phyloP scores from a whole-genome alignment of 177 flowering plant species.

The Vitis hybrid region DNA sequence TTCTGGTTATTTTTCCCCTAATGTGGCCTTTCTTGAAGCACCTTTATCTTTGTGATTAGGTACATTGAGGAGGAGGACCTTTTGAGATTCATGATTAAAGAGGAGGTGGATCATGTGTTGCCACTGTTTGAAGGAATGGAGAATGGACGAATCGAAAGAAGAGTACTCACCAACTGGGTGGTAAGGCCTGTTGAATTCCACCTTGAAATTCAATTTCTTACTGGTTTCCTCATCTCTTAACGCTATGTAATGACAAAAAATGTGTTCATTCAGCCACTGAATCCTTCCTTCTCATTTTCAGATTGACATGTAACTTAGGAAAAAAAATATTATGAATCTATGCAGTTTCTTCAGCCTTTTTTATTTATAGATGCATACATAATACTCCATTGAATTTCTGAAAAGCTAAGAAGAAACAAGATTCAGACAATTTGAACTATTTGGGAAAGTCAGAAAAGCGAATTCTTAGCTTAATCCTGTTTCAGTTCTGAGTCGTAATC shows the following conservation, averaged over 20 bases:
- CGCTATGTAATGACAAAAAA: not conserved
- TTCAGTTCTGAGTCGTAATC: not conserved
- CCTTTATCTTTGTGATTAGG: conserved; percentile 20
- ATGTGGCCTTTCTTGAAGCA: not conserved
- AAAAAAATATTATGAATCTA: too few species aligned
- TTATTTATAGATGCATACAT: too few species aligned
- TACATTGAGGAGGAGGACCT: conserved; percentile 67
- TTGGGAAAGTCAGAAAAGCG: too few species aligned
- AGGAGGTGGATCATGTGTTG: conserved; percentile 49
- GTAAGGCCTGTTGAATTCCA: conserved; percentile 28
- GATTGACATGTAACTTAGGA: too few species aligned
- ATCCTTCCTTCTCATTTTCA: too few species aligned
- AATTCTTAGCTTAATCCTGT: not conserved
- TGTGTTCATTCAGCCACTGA: too few species aligned
- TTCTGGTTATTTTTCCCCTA: not conserved
- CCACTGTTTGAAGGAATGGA: conserved; percentile 50
- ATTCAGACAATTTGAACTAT: too few species aligned
- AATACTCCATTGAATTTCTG: too few species aligned
- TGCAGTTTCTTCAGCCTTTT: too few species aligned
- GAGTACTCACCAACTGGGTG: conserved; percentile 55
- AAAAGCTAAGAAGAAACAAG: too few species aligned
- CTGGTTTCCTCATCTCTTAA: not conserved
- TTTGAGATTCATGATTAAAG: conserved; percentile 55
- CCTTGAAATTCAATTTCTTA: not conserved
- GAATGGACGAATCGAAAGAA: conserved; percentile 36